These are phyloP conservation scores for Diaporthe sp. DNA, from an alignment of 2,329 filamentous ascomycete species.

Conservation along the genomic window DNA sequence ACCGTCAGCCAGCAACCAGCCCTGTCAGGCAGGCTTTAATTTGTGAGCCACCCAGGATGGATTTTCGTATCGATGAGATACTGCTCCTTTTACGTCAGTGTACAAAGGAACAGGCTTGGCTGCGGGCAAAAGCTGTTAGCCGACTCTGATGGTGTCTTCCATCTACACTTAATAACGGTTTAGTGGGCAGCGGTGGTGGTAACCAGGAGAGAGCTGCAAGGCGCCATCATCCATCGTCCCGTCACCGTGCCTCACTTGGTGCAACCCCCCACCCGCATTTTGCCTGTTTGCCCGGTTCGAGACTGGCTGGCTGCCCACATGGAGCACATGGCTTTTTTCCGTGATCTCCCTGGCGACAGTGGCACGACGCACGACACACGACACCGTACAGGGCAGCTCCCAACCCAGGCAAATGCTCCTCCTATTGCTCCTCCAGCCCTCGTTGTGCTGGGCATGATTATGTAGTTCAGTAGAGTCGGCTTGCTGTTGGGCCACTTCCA, in stretches of 20 bases:
- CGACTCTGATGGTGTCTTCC: neutral
- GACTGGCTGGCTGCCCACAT: constrained; percentile 4
- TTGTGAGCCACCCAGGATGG: neutral
- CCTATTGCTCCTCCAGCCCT: neutral
- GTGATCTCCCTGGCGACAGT: constrained; percentile 27
- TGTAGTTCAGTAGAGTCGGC: neutral
- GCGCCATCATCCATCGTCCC: constrained; percentile 6
- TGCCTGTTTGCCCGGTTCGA: constrained; percentile 2
- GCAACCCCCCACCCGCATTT: constrained; percentile 4
- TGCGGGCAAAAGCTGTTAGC: neutral
- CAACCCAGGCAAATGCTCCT: neutral
- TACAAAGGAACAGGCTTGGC: neutral
- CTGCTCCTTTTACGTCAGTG: neutral
- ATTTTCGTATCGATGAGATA: neutral
- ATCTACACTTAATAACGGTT: neutral
- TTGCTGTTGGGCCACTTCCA: neutral
- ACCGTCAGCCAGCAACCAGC: neutral
- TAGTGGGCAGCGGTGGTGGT: neutral
- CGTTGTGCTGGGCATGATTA: neutral
- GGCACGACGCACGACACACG: neutral
- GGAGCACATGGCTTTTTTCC: constrained; percentile 28
- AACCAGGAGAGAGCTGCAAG: constrained; percentile 6
- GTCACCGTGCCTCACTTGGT: constrained; percentile 12
- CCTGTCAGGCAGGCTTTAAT: neutral
- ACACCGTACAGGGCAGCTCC: neutral